phyloP scores from a whole-genome alignment of 2,329 filamentous ascomycete genomes.

The Xylariaceae sp. region DNA sequence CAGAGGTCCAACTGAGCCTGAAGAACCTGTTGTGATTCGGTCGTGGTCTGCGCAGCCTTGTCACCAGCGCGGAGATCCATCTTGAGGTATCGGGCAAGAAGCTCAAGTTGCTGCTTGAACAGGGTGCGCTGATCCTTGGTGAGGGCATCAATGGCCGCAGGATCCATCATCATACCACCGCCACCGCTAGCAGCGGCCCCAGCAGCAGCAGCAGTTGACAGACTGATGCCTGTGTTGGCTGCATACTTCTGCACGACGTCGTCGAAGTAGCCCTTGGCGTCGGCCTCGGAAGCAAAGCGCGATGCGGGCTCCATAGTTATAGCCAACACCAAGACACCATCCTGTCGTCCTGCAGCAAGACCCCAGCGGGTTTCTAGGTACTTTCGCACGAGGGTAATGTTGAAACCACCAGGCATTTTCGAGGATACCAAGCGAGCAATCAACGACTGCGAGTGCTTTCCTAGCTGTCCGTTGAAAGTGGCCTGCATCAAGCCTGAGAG shows the following conservation, averaged over 20 bases:
- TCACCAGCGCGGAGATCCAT: constrained; percentile 95
- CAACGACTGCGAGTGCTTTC: constrained; percentile 90
- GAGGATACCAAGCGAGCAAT: constrained; percentile 94
- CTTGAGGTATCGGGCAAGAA: constrained; percentile 93
- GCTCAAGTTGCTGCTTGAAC: constrained; percentile 97
- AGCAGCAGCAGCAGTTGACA: constrained; percentile 70
- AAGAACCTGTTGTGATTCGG: constrained; percentile 79
- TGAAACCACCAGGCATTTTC: constrained; percentile 99
- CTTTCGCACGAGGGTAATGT: constrained; percentile 92
- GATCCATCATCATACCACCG: constrained; percentile 99
- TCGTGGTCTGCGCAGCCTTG: constrained; percentile 79
- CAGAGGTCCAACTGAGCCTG: constrained; percentile 93
- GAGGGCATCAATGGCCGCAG: constrained; percentile 89
- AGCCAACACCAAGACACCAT: constrained; percentile 80
- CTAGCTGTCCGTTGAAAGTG: constrained; percentile 97
- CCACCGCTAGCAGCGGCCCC: constrained; percentile 64
- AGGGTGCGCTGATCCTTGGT: constrained; percentile 94
- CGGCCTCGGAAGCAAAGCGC: constrained; percentile 80
- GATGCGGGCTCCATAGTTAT: constrained; percentile 89
- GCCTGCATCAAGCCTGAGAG: constrained; percentile 92
- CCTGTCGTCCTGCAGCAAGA: constrained; percentile 77
- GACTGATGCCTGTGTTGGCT: constrained; percentile 70
- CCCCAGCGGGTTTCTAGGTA: constrained; percentile 95
- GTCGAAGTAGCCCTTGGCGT: constrained; percentile 90
- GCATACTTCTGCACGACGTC: constrained; percentile 88